Percentiles rank a stretch among this genome's conserved stretches.
Evolutionary conservation across 129 eudicot species (phyloP).

Genomic region (Flaveria brownii): DNA sequence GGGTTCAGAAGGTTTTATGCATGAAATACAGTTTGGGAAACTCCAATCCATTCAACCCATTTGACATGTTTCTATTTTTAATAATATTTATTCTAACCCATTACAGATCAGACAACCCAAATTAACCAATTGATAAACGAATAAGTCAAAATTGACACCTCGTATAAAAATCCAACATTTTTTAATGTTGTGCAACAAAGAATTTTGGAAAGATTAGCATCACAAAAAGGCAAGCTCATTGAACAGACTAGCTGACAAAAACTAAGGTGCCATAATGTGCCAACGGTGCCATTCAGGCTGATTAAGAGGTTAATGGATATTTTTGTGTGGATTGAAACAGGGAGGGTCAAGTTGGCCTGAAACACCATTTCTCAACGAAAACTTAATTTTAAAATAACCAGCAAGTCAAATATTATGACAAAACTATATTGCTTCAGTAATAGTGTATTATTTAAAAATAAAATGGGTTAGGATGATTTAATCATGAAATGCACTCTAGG

Average conservation of each 20-base stretch:
- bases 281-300: too few relatives aligned
- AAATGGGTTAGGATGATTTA: neutral
- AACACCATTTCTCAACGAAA: too few relatives aligned
- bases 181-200: neutral
- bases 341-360: too few relatives aligned
- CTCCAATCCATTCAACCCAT: neutral
- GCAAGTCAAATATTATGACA: neutral
- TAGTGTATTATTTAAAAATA: neutral
- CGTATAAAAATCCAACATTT: neutral
- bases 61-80: neutral
- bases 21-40: neutral
- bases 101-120: too few relatives aligned
- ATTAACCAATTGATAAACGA: too few relatives aligned
- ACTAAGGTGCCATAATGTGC: too few relatives aligned
- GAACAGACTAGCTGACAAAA: too few relatives aligned
- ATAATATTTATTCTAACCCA: too few relatives aligned
- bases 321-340: too few relatives aligned
- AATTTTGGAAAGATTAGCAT: too few relatives aligned
- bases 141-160: neutral
- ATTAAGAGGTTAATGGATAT: too few relatives aligned
- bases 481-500: neutral
- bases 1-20: neutral
- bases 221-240: too few relatives aligned
- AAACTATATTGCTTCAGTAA: neutral
- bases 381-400: neutral